phyloP scores from a whole-genome alignment of 2,329 filamentous ascomycete genomes.

The Fusarium praegraminearum region DNA sequence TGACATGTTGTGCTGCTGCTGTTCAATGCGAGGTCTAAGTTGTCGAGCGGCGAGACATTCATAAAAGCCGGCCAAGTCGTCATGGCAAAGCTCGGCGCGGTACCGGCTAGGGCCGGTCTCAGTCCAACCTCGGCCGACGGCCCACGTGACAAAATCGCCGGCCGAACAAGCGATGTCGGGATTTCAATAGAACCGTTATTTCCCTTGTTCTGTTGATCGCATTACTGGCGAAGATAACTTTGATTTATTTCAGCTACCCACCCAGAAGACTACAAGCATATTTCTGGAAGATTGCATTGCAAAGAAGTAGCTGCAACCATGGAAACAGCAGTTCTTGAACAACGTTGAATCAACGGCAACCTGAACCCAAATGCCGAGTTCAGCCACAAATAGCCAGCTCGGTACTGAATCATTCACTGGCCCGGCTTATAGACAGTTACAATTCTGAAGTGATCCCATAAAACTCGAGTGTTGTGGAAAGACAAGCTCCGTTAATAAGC shows the following conservation, averaged over 20 bases:
- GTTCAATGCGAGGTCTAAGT: constrained; percentile 44
- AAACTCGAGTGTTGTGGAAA: constrained; percentile 20
- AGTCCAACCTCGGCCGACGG: constrained; percentile 56
- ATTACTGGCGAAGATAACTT: too few species aligned
- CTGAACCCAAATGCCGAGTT: constrained; percentile 33
- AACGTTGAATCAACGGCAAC: constrained; percentile 26
- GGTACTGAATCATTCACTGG: constrained; percentile 4
- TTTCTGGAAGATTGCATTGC: not conserved
- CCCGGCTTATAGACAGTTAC: constrained; percentile 24
- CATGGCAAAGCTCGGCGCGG: constrained; percentile 48
- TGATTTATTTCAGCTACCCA: not conserved
- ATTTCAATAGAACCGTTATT: not conserved
- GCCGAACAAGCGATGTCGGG: constrained; percentile 37
- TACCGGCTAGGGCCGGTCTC: constrained; percentile 60
- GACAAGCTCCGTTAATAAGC: constrained; percentile 38
- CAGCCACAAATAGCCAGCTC: constrained; percentile 29
- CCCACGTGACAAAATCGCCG: constrained; percentile 52
- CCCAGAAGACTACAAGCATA: too few species aligned
- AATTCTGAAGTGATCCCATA: constrained; percentile 8
- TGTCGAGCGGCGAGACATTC: constrained; percentile 39
- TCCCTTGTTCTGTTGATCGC: not conserved
- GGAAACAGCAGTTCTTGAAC: not conserved
- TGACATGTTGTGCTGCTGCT: constrained; percentile 62
- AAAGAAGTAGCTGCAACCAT: not conserved
- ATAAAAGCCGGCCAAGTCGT: constrained; percentile 38